phyloP scores from a whole-genome alignment of 768 basidiomycete genomes.

The Scleroderma bovista region DNA sequence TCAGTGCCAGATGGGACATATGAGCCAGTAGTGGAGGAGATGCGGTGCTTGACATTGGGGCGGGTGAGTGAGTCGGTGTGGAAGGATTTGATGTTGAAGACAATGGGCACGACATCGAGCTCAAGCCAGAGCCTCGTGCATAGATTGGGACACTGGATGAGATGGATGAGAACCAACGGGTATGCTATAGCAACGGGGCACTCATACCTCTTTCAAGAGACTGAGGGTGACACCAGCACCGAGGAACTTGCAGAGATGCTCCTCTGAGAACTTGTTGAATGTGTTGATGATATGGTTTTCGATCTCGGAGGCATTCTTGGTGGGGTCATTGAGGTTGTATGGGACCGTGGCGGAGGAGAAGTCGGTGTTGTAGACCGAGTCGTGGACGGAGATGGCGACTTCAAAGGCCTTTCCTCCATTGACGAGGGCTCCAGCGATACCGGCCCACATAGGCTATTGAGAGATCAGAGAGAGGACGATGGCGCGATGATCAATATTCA shows the following conservation, averaged over 20 bases:
- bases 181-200: constrained; percentile 2
- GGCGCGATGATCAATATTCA: constrained; percentile 30
- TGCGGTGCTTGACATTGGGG: constrained; percentile 76
- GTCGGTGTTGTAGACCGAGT: constrained; percentile 82
- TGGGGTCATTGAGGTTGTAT: constrained; percentile 45
- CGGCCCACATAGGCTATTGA: constrained; percentile 82
- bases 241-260: constrained; percentile 83
- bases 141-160: constrained; percentile 72
- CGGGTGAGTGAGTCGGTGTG: constrained; percentile 75
- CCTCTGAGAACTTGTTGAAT: constrained; percentile 64
- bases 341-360: constrained; percentile 56
- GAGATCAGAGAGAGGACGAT: constrained; percentile 4
- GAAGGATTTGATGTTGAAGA: constrained; percentile 81
- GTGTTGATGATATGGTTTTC: constrained; percentile 59
- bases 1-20: constrained; percentile 73
- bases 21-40: constrained; percentile 75
- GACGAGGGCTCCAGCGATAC: constrained; percentile 59
- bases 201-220: constrained; percentile 60
- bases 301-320: constrained; percentile 55
- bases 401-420: constrained; percentile 59
- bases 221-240: constrained; percentile 73
- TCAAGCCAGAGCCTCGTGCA: constrained; percentile 83
- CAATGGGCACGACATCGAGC: constrained; percentile 77
- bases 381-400: constrained; percentile 75
- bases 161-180: constrained; percentile 17